Base-by-base conservation (phyloP, 768 basidiomycete species). In the Psilocybe subaeruginosa region DNA sequence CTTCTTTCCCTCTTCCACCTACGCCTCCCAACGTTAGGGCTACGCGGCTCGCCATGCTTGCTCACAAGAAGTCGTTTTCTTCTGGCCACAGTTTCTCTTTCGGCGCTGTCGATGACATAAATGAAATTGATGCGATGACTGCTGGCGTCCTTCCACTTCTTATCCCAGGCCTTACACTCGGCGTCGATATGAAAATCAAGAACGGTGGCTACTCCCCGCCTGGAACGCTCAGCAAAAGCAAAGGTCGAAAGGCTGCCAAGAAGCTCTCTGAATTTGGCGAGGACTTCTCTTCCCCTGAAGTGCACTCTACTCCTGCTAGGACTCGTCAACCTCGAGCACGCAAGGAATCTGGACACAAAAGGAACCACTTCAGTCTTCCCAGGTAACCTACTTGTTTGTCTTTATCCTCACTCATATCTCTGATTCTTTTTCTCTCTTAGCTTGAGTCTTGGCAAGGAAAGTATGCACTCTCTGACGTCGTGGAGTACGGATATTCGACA, bases 81-180 rank as follows among this genome's bases (percentile, higher is more conserved):
- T 87, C 86, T 45, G 86, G 84, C 19, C 56, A 62, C 4, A 35
- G 57, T 29, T 87, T 85, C 67, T 86, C 85, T 3, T 87, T 90
- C 61, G 80, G 82, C 9, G 58, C 82, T 8, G 79, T 85, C 31
- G 82, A 82, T 53, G 79, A 82, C 62, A 76, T 86, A 64, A 85
- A 84, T 61, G 87, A 89, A 74, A 89, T 91, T 56, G 89, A 91
- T 61, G 86, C 84, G 14, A 78, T 91, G 55, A 88, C 88, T 7
- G 89, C 89, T 14, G 86, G 85, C 29, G 78, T 91, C 23, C 78
- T 91, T 2, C 89, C 89, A 11, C 73, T 89, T 30, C 82, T 90
- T 33, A 80, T 90, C 49, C 88, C 88, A 8, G 89, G 88, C 3
- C 76, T 90, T 35, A 87, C 77, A 54, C 75, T 89, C 55, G 85